A percentile compares a stretch with the other conserved stretches of the same genome.
Conservation (phyloP, 345 rosid genomes). For the Camelina hispida region DNA sequence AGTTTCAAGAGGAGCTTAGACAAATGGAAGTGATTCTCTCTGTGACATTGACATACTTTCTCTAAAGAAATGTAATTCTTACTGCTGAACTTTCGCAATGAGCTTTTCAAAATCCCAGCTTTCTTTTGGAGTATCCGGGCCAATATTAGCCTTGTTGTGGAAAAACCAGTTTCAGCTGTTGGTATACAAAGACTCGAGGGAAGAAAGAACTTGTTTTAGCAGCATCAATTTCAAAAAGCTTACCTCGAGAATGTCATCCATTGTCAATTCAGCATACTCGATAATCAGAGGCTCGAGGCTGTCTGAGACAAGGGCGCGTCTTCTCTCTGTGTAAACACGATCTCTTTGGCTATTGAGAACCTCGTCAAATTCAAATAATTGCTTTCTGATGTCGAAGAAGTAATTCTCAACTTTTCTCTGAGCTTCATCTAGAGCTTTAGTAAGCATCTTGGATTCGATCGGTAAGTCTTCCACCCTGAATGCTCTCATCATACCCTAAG, state of each 20-base stretch:
- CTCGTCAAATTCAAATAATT: slow-evolving; percentile 91
- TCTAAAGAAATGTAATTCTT: slow-evolving; percentile 39
- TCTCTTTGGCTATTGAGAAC: slow-evolving; percentile 98
- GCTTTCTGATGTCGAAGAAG: slow-evolving; percentile 93
- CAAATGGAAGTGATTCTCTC: neutral
- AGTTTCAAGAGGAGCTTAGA: slow-evolving; percentile 20
- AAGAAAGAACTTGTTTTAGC: neutral
- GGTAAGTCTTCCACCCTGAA: slow-evolving; percentile 97
- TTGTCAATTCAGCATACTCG: slow-evolving; percentile 96
- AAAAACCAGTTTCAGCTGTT: slow-evolving; percentile 12
- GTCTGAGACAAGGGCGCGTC: slow-evolving; percentile 88
- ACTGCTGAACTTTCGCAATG: slow-evolving; percentile 92
- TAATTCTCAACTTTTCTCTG: slow-evolving; percentile 97
- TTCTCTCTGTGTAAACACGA: slow-evolving; percentile 93
- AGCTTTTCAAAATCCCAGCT: slow-evolving; percentile 94
- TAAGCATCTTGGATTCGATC: slow-evolving; percentile 89
- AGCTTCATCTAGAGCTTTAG: slow-evolving; percentile 97
- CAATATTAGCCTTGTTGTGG: slow-evolving; percentile 76
- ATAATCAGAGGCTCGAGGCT: slow-evolving; percentile 81
- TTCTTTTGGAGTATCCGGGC: slow-evolving; percentile 69
- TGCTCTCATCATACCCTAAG: slow-evolving; percentile 94
- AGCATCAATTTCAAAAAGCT: slow-evolving; percentile 26
- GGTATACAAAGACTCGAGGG: neutral
- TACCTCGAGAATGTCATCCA: slow-evolving; percentile 97
- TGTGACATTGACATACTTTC: slow-evolving; percentile 4